Percentiles rank a stretch among this genome's conserved stretches.
Evolutionary conservation across 257 asterid genomes (phyloP).

Genomic region (Fraxinus quadrangulata): DNA sequence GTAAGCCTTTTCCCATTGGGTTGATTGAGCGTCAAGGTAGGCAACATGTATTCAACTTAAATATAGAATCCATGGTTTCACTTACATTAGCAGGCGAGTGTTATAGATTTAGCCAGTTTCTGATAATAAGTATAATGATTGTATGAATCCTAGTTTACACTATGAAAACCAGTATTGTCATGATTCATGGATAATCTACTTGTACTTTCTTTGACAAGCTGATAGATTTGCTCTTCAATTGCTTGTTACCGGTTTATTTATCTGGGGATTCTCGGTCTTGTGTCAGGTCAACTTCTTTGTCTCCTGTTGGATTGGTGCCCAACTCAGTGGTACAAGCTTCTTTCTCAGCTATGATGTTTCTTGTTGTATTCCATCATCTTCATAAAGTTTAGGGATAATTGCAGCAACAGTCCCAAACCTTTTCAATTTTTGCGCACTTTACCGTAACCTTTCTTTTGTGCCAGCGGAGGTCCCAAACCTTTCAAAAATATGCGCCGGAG

Average conservation of each 20-base stretch:
- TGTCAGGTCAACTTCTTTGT: conserved; percentile 88
- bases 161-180: background rate
- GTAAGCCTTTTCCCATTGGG: conserved; percentile 75
- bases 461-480: too few species aligned
- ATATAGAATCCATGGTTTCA: background rate
- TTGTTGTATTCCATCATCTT: background rate
- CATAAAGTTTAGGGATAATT: too few species aligned
- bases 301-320: conserved; percentile 80
- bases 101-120: background rate
- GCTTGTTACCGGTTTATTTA: conserved; percentile 62
- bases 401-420: too few species aligned
- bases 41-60: conserved; percentile 1
- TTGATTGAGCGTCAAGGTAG: conserved; percentile 62
- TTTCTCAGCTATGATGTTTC: background rate
- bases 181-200: background rate
- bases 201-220: conserved; percentile 29
- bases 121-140: background rate
- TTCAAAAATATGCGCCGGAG: too few species aligned
- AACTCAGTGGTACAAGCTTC: conserved; percentile 69
- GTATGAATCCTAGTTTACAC: background rate
- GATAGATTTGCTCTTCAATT: conserved; percentile 56
- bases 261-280: conserved; percentile 67
- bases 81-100: background rate
- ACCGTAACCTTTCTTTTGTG: too few species aligned
- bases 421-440: too few species aligned